phyloP scores from a whole-genome alignment of 2,329 filamentous ascomycete genomes.

The Calonectria crousiana region DNA sequence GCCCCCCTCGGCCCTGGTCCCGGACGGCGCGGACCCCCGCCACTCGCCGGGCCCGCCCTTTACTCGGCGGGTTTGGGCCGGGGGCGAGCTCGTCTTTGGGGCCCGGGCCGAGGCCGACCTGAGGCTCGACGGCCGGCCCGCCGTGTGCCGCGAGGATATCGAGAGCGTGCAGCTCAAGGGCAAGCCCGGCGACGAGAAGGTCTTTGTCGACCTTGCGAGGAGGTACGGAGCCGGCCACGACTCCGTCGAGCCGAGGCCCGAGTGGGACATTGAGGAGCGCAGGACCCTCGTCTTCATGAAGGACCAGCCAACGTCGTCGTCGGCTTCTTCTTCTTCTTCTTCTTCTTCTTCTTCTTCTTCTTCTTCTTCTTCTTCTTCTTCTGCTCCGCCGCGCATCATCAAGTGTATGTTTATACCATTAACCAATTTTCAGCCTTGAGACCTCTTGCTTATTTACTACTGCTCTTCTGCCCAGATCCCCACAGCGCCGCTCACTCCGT shows the following conservation, averaged over 20 bases:
- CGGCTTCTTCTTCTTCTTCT: slow-evolving; percentile 10
- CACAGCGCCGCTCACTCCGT: slow-evolving; percentile 55
- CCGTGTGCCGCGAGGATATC: slow-evolving; percentile 61
- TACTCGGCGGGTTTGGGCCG: slow-evolving; percentile 87
- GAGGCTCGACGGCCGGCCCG: slow-evolving; percentile 53
- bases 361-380: slow-evolving; percentile 14
- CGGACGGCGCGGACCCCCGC: slow-evolving; percentile 86
- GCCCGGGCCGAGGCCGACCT: slow-evolving; percentile 38
- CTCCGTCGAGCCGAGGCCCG: slow-evolving; percentile 15
- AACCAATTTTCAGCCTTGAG: not conserved
- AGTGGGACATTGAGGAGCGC: slow-evolving; percentile 58
- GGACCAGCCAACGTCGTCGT: slow-evolving; percentile 39
- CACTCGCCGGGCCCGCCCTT: slow-evolving; percentile 82
- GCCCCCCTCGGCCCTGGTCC: slow-evolving; percentile 71
- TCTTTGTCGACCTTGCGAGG: slow-evolving; percentile 65
- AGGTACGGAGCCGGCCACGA: slow-evolving; percentile 53
- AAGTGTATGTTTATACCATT: slow-evolving; percentile 41
- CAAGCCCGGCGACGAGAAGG: slow-evolving; percentile 53
- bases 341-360: slow-evolving; percentile 15
- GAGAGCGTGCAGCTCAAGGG: slow-evolving; percentile 52
- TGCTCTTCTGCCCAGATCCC: slow-evolving; percentile 43
- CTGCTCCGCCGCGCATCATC: slow-evolving; percentile 35
- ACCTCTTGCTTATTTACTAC: no score
- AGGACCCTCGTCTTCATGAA: slow-evolving; percentile 67
- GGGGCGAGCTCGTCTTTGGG: slow-evolving; percentile 76